Conservation (phyloP, 192 early-diverging fungal genomes). For the Coemansia sp. region DNA sequence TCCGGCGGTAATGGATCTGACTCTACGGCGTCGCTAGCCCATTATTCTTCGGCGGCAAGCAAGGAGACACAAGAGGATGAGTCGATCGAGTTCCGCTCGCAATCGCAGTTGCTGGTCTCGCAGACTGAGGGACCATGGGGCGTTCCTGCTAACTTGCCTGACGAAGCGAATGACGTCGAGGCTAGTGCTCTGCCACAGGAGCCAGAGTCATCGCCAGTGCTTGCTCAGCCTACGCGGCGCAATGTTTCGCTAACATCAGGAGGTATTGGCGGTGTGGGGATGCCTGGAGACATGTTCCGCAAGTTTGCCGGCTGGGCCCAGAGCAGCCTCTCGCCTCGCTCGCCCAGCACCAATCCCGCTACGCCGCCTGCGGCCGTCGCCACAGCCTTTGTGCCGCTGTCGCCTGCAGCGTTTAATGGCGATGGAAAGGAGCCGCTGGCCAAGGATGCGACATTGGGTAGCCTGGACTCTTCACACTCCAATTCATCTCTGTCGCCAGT, state of each 20-base stretch:
- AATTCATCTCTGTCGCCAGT: slow-evolving; percentile 41
- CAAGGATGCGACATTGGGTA: slow-evolving; percentile 7
- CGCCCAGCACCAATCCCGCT: slow-evolving; percentile 1
- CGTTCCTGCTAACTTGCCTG: neutral
- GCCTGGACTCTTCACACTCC: slow-evolving; percentile 23
- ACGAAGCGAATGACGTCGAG: neutral
- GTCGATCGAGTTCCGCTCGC: slow-evolving; percentile 14
- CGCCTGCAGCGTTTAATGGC: neutral
- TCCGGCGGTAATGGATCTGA: neutral
- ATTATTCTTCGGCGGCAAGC: neutral
- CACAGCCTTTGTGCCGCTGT: neutral
- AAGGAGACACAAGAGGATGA: neutral
- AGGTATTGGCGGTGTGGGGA: slow-evolving; percentile 25
- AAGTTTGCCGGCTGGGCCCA: slow-evolving; percentile 37
- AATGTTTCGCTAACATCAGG: slow-evolving; percentile 4
- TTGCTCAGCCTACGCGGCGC: neutral
- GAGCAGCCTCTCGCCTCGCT: slow-evolving; percentile 18
- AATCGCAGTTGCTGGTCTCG: neutral
- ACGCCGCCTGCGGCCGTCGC: neutral
- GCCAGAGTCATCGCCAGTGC: neutral
- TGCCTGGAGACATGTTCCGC: slow-evolving; percentile 32
- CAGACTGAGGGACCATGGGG: neutral
- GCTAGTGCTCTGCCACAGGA: neutral
- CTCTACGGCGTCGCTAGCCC: neutral
- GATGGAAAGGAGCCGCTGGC: neutral